A percentile compares a stretch with the other conserved stretches of the same genome.
phyloP scores from a whole-genome alignment of 2,329 filamentous ascomycete species.

The Pyricularia pennisetigena region DNA sequence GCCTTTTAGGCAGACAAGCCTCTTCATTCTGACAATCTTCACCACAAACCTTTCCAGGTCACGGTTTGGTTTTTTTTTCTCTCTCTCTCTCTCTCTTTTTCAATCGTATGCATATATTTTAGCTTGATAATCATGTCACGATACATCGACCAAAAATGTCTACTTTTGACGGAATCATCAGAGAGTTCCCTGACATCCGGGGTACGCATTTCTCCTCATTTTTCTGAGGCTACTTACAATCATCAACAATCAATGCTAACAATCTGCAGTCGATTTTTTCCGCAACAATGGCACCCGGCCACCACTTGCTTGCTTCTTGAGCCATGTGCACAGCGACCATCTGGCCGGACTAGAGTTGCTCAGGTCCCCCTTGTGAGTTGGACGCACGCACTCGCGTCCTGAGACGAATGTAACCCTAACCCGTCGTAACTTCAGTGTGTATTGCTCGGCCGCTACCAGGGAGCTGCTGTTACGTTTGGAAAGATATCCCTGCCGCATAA shows the following conservation, averaged over 20 bases:
- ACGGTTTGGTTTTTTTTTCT: no score
- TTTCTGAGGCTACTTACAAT: background rate
- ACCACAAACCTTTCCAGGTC: background rate
- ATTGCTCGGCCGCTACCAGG: slow-evolving; percentile 76
- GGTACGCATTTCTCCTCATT: background rate
- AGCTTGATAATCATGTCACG: background rate
- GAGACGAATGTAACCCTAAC: background rate
- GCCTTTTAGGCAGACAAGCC: background rate
- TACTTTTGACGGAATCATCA: slow-evolving; percentile 4
- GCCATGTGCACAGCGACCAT: slow-evolving; percentile 89
- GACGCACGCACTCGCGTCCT: background rate
- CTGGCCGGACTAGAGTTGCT: slow-evolving; percentile 69
- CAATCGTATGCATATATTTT: background rate
- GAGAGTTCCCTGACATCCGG: slow-evolving; percentile 3
- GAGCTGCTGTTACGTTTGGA: slow-evolving; percentile 75
- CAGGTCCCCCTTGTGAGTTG: slow-evolving; percentile 58
- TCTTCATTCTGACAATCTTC: background rate
- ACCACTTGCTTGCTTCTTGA: slow-evolving; percentile 78
- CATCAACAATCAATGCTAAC: background rate
- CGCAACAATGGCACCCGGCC: slow-evolving; percentile 44
- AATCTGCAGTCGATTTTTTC: slow-evolving; percentile 71
- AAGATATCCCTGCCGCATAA: slow-evolving; percentile 69
- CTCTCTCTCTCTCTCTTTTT: no score
- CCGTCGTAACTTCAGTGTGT: slow-evolving; percentile 44
- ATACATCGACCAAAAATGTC: background rate